A percentile compares a stretch with the other conserved stretches of the same genome.
phyloP scores from a whole-genome alignment of 2,329 filamentous ascomycete species.

The Stagonosporopsis vannaccii region DNA sequence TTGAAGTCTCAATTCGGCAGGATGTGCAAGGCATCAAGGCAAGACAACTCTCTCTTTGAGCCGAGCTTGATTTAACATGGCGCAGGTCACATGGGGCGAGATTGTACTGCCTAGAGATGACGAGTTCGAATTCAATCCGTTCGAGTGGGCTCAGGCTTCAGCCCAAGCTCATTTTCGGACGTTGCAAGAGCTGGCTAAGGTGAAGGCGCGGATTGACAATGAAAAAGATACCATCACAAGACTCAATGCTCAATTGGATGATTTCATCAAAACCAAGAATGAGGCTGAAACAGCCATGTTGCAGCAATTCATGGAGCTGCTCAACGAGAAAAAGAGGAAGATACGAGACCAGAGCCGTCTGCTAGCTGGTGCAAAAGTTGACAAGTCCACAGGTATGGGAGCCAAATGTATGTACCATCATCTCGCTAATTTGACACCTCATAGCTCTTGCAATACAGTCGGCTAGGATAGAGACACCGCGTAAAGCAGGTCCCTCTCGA shows the following conservation, averaged over 20 bases:
- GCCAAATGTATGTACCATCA: background rate
- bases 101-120: constrained; percentile 65
- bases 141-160: constrained; percentile 73
- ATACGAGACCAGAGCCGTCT: constrained; percentile 76
- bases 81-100: constrained; percentile 66
- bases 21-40: constrained; percentile 71
- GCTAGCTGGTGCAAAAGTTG: constrained; percentile 62
- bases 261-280: constrained; percentile 70
- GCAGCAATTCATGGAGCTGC: constrained; percentile 71
- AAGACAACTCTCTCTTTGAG: constrained; percentile 38
- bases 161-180: constrained; percentile 58
- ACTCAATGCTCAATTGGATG: constrained; percentile 69
- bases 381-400: constrained; percentile 38
- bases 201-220: constrained; percentile 53
- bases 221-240: constrained; percentile 65
- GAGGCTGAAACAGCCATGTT: constrained; percentile 72
- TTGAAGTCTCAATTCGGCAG: constrained; percentile 71
- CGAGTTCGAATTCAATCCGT: constrained; percentile 68
- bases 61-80: constrained; percentile 24
- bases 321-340: constrained; percentile 83
- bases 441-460: constrained; percentile 41
- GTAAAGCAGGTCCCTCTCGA: constrained; percentile 45
- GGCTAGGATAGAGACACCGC: constrained; percentile 33
- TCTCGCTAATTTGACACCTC: background rate
- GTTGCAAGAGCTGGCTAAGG: constrained; percentile 53